These are phyloP conservation scores for Aegilops sharonensis DNA, from an alignment of 176 grass and related monocot species.

Conservation along the genomic window DNA sequence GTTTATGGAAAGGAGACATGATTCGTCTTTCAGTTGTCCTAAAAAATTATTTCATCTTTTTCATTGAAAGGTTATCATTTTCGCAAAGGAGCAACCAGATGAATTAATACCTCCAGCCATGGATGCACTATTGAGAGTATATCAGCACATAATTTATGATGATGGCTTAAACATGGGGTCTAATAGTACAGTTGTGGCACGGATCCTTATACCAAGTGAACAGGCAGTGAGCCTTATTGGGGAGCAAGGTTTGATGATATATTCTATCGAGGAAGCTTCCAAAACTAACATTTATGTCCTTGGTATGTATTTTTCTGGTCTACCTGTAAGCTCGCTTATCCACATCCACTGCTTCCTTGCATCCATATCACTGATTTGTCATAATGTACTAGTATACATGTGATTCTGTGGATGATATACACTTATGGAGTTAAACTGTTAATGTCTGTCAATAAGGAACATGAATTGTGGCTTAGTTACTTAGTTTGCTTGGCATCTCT, in stretches of 20 bases:
- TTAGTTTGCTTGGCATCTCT: neutral
- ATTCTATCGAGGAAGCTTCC: slow-evolving; percentile 48
- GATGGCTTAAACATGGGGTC: slow-evolving; percentile 32
- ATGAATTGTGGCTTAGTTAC: neutral
- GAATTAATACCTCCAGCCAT: slow-evolving; percentile 42
- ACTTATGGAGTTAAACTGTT: neutral
- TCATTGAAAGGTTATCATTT: slow-evolving; percentile 47
- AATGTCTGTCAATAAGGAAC: slow-evolving; percentile 4
- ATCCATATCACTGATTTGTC: neutral
- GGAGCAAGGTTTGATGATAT: slow-evolving; percentile 30
- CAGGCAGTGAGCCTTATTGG: slow-evolving; percentile 47
- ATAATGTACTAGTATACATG: neutral
- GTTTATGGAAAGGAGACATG: neutral
- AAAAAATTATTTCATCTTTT: slow-evolving; percentile 11
- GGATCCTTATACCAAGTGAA: slow-evolving; percentile 44
- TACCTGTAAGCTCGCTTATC: slow-evolving; percentile 6
- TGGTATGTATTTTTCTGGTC: slow-evolving; percentile 35
- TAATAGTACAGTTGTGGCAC: slow-evolving; percentile 12
- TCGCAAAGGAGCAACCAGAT: slow-evolving; percentile 50
- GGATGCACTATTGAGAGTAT: slow-evolving; percentile 52
- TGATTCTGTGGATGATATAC: neutral
- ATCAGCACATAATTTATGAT: slow-evolving; percentile 22
- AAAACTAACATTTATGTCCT: slow-evolving; percentile 46
- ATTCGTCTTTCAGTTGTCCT: slow-evolving; percentile 17
- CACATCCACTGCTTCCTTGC: neutral